Percentiles rank a stretch among this genome's conserved stretches.
Conservation (phyloP, 495 filamentous ascomycete species). For the Geoglossum glabrum region DNA sequence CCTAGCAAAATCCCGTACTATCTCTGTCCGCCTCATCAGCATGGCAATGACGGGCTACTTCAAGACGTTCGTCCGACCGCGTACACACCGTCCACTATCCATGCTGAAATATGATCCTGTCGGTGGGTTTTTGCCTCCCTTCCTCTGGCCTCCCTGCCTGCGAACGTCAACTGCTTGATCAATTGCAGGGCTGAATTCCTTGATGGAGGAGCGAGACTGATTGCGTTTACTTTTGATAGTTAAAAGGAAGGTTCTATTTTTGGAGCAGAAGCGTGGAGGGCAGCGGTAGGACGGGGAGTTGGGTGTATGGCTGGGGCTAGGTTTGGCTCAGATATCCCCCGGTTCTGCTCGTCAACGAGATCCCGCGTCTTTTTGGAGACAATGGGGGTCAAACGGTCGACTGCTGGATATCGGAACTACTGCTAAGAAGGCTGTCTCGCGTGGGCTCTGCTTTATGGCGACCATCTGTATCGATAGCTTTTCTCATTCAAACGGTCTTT, state of each 20-base stretch:
- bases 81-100: slow-evolving; percentile 62
- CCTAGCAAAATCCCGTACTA: slow-evolving; percentile 78
- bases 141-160: background rate
- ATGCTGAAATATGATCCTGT: slow-evolving; percentile 99
- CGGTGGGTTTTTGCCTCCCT: slow-evolving; percentile 35
- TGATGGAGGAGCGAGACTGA: background rate
- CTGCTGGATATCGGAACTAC: background rate
- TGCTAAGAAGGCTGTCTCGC: no score
- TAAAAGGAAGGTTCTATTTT: slow-evolving; percentile 77
- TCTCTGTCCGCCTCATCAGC: slow-evolving; percentile 82
- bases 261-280: slow-evolving; percentile 54
- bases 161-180: no score
- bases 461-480: background rate
- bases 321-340: background rate
- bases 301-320: background rate
- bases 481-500: background rate
- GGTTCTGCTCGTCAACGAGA: background rate
- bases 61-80: slow-evolving; percentile 68
- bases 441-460: background rate
- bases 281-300: slow-evolving; percentile 7
- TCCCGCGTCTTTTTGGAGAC: no score
- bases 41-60: slow-evolving; percentile 99
- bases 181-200: no score
- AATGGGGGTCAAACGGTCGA: background rate
- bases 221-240: slow-evolving; percentile 22